These are phyloP conservation scores for Fusarium hainanense DNA, from an alignment of 2,329 filamentous ascomycete genomes.

Conservation along the genomic window DNA sequence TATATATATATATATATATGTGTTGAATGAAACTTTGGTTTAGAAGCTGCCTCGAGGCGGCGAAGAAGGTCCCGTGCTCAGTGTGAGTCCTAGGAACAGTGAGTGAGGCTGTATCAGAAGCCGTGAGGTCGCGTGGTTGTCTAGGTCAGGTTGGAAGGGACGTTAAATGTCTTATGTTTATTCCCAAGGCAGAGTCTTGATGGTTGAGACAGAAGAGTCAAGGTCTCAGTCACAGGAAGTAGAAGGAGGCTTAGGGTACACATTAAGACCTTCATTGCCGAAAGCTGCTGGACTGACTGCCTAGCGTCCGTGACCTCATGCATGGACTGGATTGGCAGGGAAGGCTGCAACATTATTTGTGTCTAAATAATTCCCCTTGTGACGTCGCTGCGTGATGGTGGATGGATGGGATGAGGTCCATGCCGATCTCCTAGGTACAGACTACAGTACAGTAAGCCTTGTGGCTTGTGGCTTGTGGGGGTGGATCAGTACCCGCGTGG, in stretches of 20 bases:
- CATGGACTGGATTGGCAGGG: background rate
- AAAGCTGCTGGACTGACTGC: background rate
- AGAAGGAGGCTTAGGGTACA: constrained; percentile 13
- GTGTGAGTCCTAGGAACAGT: constrained; percentile 27
- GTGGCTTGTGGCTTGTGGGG: constrained; percentile 17
- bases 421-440: constrained; percentile 18
- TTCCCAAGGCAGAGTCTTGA: background rate
- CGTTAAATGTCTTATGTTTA: constrained; percentile 9
- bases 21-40: constrained; percentile 2
- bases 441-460: background rate
- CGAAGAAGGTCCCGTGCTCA: constrained; percentile 32
- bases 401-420: constrained; percentile 31
- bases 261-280: background rate
- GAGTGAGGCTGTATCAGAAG: constrained; percentile 36
- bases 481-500: constrained; percentile 28
- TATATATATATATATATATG: too few relatives aligned
- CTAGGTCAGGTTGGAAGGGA: constrained; percentile 29
- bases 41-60: constrained; percentile 6
- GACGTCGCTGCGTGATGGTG: constrained; percentile 44
- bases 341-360: constrained; percentile 28
- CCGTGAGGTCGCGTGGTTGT: constrained; percentile 38
- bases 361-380: constrained; percentile 28
- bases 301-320: constrained; percentile 34
- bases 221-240: constrained; percentile 19
- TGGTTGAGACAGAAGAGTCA: constrained; percentile 1